phyloP scores from a whole-genome alignment of 495 filamentous ascomycete species.

The Acidomyces sp. region DNA sequence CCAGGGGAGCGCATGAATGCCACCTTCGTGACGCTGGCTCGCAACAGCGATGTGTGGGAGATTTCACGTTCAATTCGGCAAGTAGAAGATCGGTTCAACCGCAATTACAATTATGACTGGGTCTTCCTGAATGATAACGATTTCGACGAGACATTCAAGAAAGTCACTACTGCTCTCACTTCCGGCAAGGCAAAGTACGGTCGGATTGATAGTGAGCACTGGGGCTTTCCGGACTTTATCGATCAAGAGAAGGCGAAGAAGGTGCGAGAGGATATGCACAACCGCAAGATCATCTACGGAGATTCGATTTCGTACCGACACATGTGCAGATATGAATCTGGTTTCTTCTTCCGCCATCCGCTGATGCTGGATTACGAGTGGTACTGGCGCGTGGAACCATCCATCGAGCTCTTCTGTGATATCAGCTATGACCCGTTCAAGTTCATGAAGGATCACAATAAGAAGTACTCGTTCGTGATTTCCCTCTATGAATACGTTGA shows the following conservation, averaged over 20 bases:
- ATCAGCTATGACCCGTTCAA: conserved; percentile 36
- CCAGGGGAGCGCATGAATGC: conserved; percentile 71
- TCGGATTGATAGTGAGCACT: conserved; percentile 39
- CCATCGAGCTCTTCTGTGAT: conserved; percentile 36
- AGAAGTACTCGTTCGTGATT: conserved; percentile 33
- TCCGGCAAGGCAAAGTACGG: conserved; percentile 87
- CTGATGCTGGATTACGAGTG: conserved; percentile 35
- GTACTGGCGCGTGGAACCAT: conserved; percentile 37
- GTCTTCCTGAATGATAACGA: conserved; percentile 94
- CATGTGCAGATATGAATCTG: conserved; percentile 37
- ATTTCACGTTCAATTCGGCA: conserved; percentile 88
- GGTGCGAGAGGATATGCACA: conserved; percentile 41
- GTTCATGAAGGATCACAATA: conserved; percentile 34
- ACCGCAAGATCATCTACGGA: conserved; percentile 53
- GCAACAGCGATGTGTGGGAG: conserved; percentile 90
- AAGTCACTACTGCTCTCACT: conserved; percentile 74
- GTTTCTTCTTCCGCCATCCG: conserved; percentile 39
- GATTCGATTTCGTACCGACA: conserved; percentile 56
- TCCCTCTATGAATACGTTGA: conserved; percentile 82
- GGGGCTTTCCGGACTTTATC: conserved; percentile 41
- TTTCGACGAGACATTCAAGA: conserved; percentile 85
- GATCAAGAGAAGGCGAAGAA: conserved; percentile 45
- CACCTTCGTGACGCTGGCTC: conserved; percentile 89
- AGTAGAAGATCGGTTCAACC: conserved; percentile 95
- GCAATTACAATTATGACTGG: conserved; percentile 94